phyloP scores from a whole-genome alignment of 306 rosid genomes.

The Lathyrus aphaca region DNA sequence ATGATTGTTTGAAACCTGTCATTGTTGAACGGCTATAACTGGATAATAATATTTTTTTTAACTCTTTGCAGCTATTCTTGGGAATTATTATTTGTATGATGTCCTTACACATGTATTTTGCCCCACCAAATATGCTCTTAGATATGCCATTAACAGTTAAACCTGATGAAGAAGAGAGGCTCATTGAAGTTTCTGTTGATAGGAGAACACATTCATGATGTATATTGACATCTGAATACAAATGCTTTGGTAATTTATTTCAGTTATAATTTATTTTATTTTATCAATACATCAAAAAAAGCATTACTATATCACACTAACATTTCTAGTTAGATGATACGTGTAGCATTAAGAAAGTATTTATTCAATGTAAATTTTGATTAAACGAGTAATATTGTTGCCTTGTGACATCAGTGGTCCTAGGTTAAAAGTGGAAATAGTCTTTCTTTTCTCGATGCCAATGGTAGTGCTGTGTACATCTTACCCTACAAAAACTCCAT shows the following conservation, averaged over 20 bases:
- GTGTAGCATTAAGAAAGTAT: slow-evolving; percentile 13
- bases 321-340: background rate
- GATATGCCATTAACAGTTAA: slow-evolving; percentile 65
- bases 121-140: slow-evolving; percentile 73
- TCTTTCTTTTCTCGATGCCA: background rate
- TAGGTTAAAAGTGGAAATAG: slow-evolving; percentile 4
- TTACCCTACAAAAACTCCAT: background rate
- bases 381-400: slow-evolving; percentile 1
- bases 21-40: slow-evolving; percentile 11
- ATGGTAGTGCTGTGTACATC: background rate
- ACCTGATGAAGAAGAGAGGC: slow-evolving; percentile 67
- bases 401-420: slow-evolving; percentile 8
- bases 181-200: slow-evolving; percentile 64
- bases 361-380: slow-evolving; percentile 19
- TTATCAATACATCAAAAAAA: slow-evolving; percentile 10
- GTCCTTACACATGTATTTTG: slow-evolving; percentile 96
- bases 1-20: slow-evolving; percentile 29
- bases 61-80: slow-evolving; percentile 74
- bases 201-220: slow-evolving; percentile 63
- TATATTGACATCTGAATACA: slow-evolving; percentile 26
- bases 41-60: slow-evolving; percentile 33
- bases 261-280: slow-evolving; percentile 12
- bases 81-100: slow-evolving; percentile 88
- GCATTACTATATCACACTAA: slow-evolving; percentile 9
- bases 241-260: slow-evolving; percentile 38